Percentiles rank a stretch among this genome's conserved stretches.
These are phyloP conservation scores for Suillus variegatus DNA, from an alignment of 768 basidiomycete genomes.

Conservation along the genomic window DNA sequence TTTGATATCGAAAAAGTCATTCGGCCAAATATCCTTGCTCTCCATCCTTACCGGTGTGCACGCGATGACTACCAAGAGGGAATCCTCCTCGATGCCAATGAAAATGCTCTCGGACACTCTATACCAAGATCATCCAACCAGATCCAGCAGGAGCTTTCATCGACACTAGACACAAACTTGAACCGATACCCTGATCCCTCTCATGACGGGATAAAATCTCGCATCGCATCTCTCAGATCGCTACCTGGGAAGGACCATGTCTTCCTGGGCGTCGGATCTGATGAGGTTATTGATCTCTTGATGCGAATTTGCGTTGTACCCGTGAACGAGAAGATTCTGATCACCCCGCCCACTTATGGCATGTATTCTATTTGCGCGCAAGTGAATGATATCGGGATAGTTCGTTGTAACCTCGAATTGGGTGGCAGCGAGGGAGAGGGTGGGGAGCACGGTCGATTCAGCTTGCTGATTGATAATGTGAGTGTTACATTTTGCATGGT, in stretches of 20 bases:
- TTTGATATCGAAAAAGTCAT: constrained; percentile 85
- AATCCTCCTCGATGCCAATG: constrained; percentile 95
- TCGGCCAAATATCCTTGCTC: constrained; percentile 89
- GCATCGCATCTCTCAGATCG: constrained; percentile 71
- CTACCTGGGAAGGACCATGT: constrained; percentile 67
- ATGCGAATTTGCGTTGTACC: constrained; percentile 89
- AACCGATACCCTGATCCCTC: constrained; percentile 96
- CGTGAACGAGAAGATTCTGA: constrained; percentile 77
- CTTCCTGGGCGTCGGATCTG: constrained; percentile 95
- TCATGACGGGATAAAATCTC: constrained; percentile 73
- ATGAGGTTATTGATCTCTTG: constrained; percentile 94
- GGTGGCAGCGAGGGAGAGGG: constrained; percentile 65
- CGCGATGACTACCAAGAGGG: constrained; percentile 93
- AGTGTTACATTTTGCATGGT: constrained; percentile 23
- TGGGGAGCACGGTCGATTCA: constrained; percentile 72
- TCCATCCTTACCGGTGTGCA: constrained; percentile 94
- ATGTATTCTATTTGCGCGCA: constrained; percentile 97
- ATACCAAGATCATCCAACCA: constrained; percentile 46
- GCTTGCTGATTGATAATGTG: constrained; percentile 73
- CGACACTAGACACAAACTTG: constrained; percentile 52
- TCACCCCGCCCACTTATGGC: constrained; percentile 94
- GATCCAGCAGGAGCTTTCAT: constrained; percentile 36
- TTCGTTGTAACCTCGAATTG: constrained; percentile 73
- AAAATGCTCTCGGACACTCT: constrained; percentile 91
- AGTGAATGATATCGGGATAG: constrained; percentile 87